Base-by-base conservation (phyloP, 108 stramenopile genomes). In the Cyclostephanos tholiformis region DNA sequence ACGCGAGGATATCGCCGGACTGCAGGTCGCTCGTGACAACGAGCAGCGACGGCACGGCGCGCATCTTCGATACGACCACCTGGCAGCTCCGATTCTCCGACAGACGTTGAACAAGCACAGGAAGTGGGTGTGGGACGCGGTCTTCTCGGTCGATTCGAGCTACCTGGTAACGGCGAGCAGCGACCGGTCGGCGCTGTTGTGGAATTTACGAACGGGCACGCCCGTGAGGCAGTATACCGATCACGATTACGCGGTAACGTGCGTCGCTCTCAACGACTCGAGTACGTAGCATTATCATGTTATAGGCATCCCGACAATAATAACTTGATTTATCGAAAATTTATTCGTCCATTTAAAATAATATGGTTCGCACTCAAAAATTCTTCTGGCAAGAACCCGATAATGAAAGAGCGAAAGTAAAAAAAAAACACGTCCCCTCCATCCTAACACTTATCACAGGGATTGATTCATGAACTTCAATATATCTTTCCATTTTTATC, bases 61-160 rank as follows among this genome's bases (percentile, higher is more conserved):
- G 93, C 73, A 69, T 98, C 22, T 98, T 93, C 88, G 88, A 94
- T 68, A 89, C 92, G 11, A 63, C 80, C 1, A 91, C 92, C 14
- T 96, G 94, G 91, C 75, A 88, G 63, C n/a, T n/a, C n/a, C n/a
- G n/a, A n/a, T n/a, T n/a, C 76, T 94, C 20, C 82, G 86, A 35
- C 88, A 89, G 29, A 87, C 89, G 6, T 75, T 98, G 17, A 56
- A 77, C 6, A 76, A 92, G 36, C 97, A 97, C 72, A 92, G 85
- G 30, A 88, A 95, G 53, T 98, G 98, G 98, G 98, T 98, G 9
- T 97, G 97, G 95, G 97, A 98, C 76, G 96, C 97, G 16, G 97
- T 86, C 17, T 99, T 98, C 83, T 93, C 91, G 51, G 99, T 97
- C 17, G 99, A 99, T 79, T 97, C 95, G 9, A 87, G 84, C 58